Base-by-base conservation (phyloP, 352 stramenopile genomes). In the Elongisporangium undulatum region DNA sequence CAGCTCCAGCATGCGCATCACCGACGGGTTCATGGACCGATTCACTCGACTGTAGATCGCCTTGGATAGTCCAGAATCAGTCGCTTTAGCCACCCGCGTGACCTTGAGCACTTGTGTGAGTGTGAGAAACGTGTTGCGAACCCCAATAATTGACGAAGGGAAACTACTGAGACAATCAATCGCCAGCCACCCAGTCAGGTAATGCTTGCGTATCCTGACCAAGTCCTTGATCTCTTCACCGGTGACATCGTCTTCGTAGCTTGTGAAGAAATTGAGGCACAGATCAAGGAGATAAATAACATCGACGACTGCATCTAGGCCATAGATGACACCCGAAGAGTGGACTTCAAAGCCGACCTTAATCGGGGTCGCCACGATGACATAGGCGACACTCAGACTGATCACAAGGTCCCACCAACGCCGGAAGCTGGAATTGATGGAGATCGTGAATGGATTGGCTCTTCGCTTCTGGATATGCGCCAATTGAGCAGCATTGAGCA, bases 1-100 rank as follows among this genome's bases (percentile, higher is more conserved):
- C 20, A 90, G 73, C 53, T 81, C 82, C 19, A 87, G 50, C 73
- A 92, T 90, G 20, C 80, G 78, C 24, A 90, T 60, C 66, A 87
- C 61, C 6, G 79, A 87, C 3, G 79, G 77, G 53, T 90, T 87
- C 77, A 86, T 87, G 19, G 75, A 76, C 10, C 75, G 71, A 49
- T 85, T 79, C 13, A 90, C 73, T n/a, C 79, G 70, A 2, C 67
- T 66, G 5, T 70, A 75, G 9, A 90, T 67, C 9, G 68, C 59
- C 29, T 72, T 72, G 61, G 87, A 79, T 7, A 87, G 64, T 4
- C 75, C 75, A 1, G 77, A 81, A 19, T 82, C 68, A 0, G 75
- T 75, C 5, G 87, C 66, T 63, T 86, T 87, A 21, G 74, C 70
- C 4, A 85, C 71, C 19, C 79, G 79, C 26, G 72, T 61, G 38